These are phyloP conservation scores for Penicillium janthinellum DNA, from an alignment of 2,329 filamentous ascomycete species.

Conservation along the genomic window DNA sequence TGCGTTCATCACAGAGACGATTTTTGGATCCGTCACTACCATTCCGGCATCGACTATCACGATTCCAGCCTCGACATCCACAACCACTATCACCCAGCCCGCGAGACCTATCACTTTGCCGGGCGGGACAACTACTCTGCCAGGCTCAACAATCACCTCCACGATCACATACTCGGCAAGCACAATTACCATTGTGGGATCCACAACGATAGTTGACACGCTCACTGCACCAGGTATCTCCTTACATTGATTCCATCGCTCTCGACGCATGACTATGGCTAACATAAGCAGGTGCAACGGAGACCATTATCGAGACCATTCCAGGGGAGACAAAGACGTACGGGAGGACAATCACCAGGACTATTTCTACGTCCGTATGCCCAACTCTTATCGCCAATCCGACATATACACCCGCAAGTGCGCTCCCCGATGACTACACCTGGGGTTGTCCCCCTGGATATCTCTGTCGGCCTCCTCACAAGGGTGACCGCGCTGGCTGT, in stretches of 20 bases:
- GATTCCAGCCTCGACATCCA: slow-evolving; percentile 5
- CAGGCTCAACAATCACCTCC: slow-evolving; percentile 9
- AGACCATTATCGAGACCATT: background rate
- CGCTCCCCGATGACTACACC: slow-evolving; percentile 35
- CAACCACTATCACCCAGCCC: slow-evolving; percentile 2
- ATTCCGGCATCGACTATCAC: slow-evolving; percentile 11
- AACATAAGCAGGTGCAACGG: slow-evolving; percentile 3
- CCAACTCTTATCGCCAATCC: slow-evolving; percentile 33
- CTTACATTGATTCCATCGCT: too few relatives aligned
- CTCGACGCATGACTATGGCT: background rate
- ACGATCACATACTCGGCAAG: slow-evolving; percentile 7
- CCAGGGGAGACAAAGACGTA: slow-evolving; percentile 1
- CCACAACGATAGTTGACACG: background rate
- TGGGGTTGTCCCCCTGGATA: slow-evolving; percentile 50
- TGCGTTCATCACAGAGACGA: background rate
- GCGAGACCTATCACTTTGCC: slow-evolving; percentile 5
- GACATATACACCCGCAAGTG: slow-evolving; percentile 29
- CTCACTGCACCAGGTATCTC: slow-evolving; percentile 11
- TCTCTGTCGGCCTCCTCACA: slow-evolving; percentile 43
- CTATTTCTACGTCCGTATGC: slow-evolving; percentile 27
- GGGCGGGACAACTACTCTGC: slow-evolving; percentile 1
- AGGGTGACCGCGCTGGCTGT: slow-evolving; percentile 37
- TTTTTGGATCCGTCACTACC: background rate
- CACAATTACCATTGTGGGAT: slow-evolving; percentile 3
- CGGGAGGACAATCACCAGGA: background rate